Base-by-base conservation (phyloP, 805 yeast genomes). In the Yamadazyma insecticola region DNA sequence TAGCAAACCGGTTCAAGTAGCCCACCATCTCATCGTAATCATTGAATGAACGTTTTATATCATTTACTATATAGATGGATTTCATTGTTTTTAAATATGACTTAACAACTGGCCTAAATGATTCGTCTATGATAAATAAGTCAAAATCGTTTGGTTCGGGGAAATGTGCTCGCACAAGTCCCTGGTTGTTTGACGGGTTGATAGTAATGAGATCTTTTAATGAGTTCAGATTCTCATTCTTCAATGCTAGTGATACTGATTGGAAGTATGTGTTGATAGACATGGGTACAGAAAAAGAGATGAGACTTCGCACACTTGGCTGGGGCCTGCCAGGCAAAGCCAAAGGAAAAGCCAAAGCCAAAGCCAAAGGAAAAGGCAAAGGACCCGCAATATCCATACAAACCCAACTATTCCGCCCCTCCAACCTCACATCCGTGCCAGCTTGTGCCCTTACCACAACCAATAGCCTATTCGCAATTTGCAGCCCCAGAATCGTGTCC, bases 1-100 rank as follows among this genome's bases (percentile, higher is more conserved):
- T 81, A 2, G 78, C 76, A 22, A 68, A 71, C 27, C 82, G 50
- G 32, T 74, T 74, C 39, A 77, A 45, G 10, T 61, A 47, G 34
- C 58, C 58, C 35, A 74, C 56, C 49, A 76, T 51, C 11, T 61
- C 67, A 31, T 66, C 59, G 27, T 62, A 58, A 51, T 36, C 53
- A 25, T 17, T 38, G 43, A 55, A 66, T 24, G 67, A 45, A 36
- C 38, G 31, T 17, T 52, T 55, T 15, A 67, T 52, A 30, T 62
- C 56, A 32, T 59, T 62, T 11, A 37, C 40, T 29, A 48, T 38
- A 33, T 56, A 56, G 23, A 54, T 52, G n/a, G 62, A 47, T 18
- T 57, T 53, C 55, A 63, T 55, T 24, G 63, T 41, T 34, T 51
- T 45, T 13, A 67, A 39, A 35, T 67, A 65, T 10, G 50, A 19